Evolutionary conservation across 148 eudicot species (phyloP).

Genomic region (Selenicereus undatus): DNA sequence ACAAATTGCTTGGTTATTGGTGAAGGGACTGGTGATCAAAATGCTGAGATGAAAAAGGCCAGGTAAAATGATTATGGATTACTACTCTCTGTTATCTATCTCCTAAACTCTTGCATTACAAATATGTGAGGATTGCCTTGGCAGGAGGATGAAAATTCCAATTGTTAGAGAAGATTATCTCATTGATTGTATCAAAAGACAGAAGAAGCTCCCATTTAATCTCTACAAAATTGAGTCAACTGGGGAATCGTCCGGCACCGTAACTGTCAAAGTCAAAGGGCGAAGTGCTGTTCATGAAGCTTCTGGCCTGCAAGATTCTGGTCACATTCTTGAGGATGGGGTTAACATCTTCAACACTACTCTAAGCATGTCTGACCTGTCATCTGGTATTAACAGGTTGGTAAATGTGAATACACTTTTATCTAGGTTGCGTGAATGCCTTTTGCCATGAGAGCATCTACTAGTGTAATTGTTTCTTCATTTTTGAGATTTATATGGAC

Average conservation of each 20-base stretch:
- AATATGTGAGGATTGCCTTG: conserved; percentile 20
- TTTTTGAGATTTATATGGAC: background rate
- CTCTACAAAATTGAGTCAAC: conserved; percentile 67
- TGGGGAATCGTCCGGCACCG: conserved; percentile 53
- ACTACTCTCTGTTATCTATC: background rate
- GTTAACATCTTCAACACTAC: conserved; percentile 90
- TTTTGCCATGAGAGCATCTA: background rate
- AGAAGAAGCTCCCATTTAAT: conserved; percentile 82
- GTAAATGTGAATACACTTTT: conserved; percentile 1
- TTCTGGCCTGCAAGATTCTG: conserved; percentile 76
- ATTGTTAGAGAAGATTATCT: conserved; percentile 86
- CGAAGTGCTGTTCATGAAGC: conserved; percentile 81
- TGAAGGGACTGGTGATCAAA: conserved; percentile 44
- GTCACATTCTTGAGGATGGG: conserved; percentile 95
- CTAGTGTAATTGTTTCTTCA: background rate
- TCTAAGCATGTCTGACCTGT: conserved; percentile 82
- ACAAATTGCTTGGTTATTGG: conserved; percentile 83
- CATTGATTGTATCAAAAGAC: conserved; percentile 58
- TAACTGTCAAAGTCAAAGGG: conserved; percentile 95
- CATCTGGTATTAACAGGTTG: conserved; percentile 90
- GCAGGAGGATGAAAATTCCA: conserved; percentile 91
- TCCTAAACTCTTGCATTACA: conserved; percentile 6
- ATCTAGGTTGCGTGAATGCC: background rate
- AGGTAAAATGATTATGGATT: conserved; percentile 39
- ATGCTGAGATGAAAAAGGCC: conserved; percentile 81